A percentile compares a stretch with the other conserved stretches of the same genome.
phyloP scores from a whole-genome alignment of 2,329 filamentous ascomycete species.

The Claviceps quebecensis region DNA sequence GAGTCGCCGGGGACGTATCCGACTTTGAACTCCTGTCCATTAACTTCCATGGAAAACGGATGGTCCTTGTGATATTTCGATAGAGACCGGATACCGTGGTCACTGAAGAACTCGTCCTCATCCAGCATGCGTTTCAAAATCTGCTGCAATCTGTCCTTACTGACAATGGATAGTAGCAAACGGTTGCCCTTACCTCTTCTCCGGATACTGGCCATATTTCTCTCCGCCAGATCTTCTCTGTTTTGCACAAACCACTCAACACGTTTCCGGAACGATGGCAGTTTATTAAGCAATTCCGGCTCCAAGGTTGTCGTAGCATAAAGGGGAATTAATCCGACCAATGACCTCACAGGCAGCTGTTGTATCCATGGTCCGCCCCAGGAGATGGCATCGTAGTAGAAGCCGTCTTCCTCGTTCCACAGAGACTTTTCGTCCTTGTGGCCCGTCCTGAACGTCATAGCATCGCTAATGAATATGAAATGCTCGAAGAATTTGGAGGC shows the following conservation, averaged over 20 bases:
- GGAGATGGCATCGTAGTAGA: constrained; percentile 97
- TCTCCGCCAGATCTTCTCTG: constrained; percentile 70
- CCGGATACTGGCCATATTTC: constrained; percentile 88
- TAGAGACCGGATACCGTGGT: constrained; percentile 80
- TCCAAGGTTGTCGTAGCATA: constrained; percentile 88
- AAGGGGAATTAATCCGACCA: constrained; percentile 86
- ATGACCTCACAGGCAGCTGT: constrained; percentile 78
- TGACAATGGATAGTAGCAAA: constrained; percentile 78
- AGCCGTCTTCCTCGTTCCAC: constrained; percentile 93
- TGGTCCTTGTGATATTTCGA: constrained; percentile 85
- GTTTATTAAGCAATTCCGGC: constrained; percentile 80
- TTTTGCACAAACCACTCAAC: constrained; percentile 91
- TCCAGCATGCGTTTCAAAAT: constrained; percentile 88
- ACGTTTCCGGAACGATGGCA: constrained; percentile 85
- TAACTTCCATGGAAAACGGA: constrained; percentile 90
- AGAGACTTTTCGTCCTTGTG: constrained; percentile 64
- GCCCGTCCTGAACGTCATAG: constrained; percentile 73
- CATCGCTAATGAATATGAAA: constrained; percentile 94
- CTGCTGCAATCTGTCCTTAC: constrained; percentile 78
- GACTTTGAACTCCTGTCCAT: constrained; percentile 78
- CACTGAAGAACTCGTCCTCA: constrained; percentile 81
- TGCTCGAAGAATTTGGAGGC: constrained; percentile 98
- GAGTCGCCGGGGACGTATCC: constrained; percentile 91
- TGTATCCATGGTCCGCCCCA: constrained; percentile 91
- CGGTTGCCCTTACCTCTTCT: constrained; percentile 83